A percentile compares a stretch with the other conserved stretches of the same genome.
Conservation (phyloP, 176 grass and related monocot species). For the barley (Hordeum vulgare) region MorexV3_pseudomolecules_assembly NC_058520.1:194301946-194302445, state of each 20-base stretch:
- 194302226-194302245: slow-evolving; percentile 6
- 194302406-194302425: slow-evolving; percentile 98
- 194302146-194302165: background rate
- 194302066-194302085: too few species aligned
- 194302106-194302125: background rate
- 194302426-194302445: slow-evolving; percentile 18
- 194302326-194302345: slow-evolving; percentile 69
- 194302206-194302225: background rate
- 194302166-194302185: background rate
- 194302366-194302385: slow-evolving; percentile 44
- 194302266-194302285: slow-evolving; percentile 72
- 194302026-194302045: too few species aligned
- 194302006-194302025: too few species aligned
- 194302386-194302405: slow-evolving; percentile 65
- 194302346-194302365: slow-evolving; percentile 40
- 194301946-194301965: too few species aligned
- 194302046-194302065: too few species aligned
- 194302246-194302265: slow-evolving; percentile 15
- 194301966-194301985: too few species aligned
- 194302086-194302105: too few species aligned
- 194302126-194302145: background rate
- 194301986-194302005: too few species aligned
- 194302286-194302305: slow-evolving; percentile 87
- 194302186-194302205: background rate
- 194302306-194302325: slow-evolving; percentile 78